phyloP scores from a whole-genome alignment of 129 eudicot species.

The Centrapalus pauciflorus region DNA sequence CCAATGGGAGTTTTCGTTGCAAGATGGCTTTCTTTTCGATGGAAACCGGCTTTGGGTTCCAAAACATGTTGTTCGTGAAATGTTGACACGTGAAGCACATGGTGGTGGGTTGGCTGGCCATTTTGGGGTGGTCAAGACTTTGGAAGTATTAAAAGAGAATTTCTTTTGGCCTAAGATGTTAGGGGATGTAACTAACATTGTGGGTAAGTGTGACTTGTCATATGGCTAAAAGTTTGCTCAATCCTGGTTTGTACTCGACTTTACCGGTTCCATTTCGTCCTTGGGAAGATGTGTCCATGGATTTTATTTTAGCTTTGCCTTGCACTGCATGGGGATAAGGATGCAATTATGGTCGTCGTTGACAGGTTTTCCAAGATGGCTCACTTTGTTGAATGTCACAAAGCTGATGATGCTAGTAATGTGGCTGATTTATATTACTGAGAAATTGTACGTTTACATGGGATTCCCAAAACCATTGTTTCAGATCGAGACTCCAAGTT shows the following conservation, averaged over 20 bases:
- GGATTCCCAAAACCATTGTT: too few relatives aligned
- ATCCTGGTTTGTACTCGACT: neutral
- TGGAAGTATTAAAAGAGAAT: neutral
- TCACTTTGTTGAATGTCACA: too few relatives aligned
- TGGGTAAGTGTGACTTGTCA: neutral
- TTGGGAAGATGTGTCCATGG: too few relatives aligned
- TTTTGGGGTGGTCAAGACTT: too few relatives aligned
- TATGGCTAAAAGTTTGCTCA: neutral
- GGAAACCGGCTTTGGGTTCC: neutral
- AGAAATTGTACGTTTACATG: too few relatives aligned
- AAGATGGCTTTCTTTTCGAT: constrained; percentile 11
- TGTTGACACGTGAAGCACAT: neutral
- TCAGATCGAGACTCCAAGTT: too few relatives aligned
- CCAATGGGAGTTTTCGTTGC: neutral
- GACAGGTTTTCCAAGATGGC: too few relatives aligned
- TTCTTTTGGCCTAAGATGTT: neutral
- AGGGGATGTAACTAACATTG: neutral
- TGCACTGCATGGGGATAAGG: too few relatives aligned
- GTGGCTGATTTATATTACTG: too few relatives aligned
- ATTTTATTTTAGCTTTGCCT: too few relatives aligned
- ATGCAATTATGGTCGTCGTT: too few relatives aligned
- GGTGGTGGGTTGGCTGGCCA: neutral
- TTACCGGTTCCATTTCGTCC: neutral
- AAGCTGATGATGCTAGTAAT: too few relatives aligned
- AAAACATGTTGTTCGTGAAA: neutral